Base-by-base conservation (phyloP, 2,329 filamentous ascomycete species). In the Claviceps arundinis region DNA sequence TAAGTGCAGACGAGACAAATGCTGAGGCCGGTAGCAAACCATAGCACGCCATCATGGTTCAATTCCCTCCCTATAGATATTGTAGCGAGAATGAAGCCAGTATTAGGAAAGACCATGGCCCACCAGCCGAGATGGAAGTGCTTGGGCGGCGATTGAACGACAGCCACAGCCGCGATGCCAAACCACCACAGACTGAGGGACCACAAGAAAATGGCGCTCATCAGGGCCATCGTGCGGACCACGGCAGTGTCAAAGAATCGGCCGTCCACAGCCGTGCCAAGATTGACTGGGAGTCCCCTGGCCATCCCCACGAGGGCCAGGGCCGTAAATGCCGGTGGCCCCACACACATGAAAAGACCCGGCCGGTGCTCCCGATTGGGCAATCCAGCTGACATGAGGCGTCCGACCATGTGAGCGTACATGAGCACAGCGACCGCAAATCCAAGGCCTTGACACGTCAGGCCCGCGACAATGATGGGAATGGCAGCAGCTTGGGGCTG, bases 291-390 rank as follows among this genome's bases (percentile, higher is more conserved):
- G 4, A 65, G 58, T 2, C 58, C 54, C 37, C 64, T 62, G 0
- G 82, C 75, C 75, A 87, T 83, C 47, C 83, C 83, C 40, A 88
- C 77, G 42, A 87, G 71, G 0, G 84, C 84, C 14, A 87, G 69
- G 1, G 79, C 80, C 0, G 84, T 88, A 69, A 87, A 88, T 1
- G 81, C 76, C 0, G 84, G 83, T 1, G 85, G 83, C 0, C 85
- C 85, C n/a, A 87, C 84, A 54, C 81, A 83, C 70, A 89, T 87
- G 70, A 86, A 88, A 62, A 89, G 77, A 0, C 79, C 84, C 0
- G 84, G 81, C 49, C 84, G 72, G 55, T 84, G 80, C 59, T 85
- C 80, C 7, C 64, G 52, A 47, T 65, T 57, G 0, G 84, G 84
- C 16, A 87, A 73, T 1, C 84, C 75, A 1, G 74, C 72, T 57